A percentile compares a stretch with the other conserved stretches of the same genome.
Evolutionary conservation across 345 rosid species (phyloP).

Genomic region (Triadica sebifera): DNA sequence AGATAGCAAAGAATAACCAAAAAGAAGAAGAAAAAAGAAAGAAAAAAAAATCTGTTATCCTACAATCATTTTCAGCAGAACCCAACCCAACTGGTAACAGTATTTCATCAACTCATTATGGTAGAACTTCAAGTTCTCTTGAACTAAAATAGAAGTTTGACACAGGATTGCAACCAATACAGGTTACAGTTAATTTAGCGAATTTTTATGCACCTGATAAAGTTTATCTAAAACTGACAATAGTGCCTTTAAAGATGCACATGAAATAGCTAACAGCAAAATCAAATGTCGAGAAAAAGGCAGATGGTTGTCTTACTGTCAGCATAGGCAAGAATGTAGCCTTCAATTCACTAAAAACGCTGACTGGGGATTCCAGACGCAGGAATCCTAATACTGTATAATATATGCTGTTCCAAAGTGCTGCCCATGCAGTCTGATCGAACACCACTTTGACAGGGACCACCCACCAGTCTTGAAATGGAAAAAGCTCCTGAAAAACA

Average conservation of each 20-base stretch:
- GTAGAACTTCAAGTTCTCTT: neutral
- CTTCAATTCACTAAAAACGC: constrained; percentile 58
- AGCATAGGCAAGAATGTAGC: constrained; percentile 87
- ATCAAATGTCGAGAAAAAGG: neutral
- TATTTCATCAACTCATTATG: neutral
- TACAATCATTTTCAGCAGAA: neutral
- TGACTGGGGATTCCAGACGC: constrained; percentile 75
- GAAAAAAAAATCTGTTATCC: neutral
- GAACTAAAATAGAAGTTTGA: neutral
- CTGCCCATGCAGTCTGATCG: constrained; percentile 94
- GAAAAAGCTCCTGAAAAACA: constrained; percentile 60
- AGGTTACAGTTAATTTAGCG: neutral
- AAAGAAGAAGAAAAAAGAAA: constrained; percentile 2
- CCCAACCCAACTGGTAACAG: neutral
- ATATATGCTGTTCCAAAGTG: constrained; percentile 91
- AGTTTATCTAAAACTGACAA: neutral
- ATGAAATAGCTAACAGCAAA: neutral
- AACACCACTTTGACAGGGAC: constrained; percentile 86
- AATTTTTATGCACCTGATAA: neutral
- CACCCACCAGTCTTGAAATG: constrained; percentile 94
- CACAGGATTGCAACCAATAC: neutral
- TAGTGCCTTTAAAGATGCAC: neutral
- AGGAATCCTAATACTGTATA: constrained; percentile 63
- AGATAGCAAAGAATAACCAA: neutral
- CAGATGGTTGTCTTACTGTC: constrained; percentile 49